A percentile compares a stretch with the other conserved stretches of the same genome.
These are phyloP conservation scores for Vachellia collinsii DNA, from an alignment of 306 rosid genomes.

Conservation along the genomic window DNA sequence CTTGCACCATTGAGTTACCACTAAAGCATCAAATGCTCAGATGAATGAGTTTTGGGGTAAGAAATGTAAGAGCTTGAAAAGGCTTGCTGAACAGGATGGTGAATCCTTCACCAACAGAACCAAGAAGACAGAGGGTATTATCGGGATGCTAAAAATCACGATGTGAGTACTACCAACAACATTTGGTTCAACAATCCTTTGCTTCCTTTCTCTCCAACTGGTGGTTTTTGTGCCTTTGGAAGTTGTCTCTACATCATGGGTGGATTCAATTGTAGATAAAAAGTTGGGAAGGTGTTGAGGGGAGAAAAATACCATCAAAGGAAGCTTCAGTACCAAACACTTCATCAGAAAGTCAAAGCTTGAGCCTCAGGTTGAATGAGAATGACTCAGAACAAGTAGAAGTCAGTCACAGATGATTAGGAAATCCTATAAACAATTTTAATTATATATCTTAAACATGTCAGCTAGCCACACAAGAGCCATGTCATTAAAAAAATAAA, in stretches of 20 bases:
- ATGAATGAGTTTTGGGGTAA: constrained; percentile 69
- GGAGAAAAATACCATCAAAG: constrained; percentile 52
- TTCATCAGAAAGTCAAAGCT: constrained; percentile 73
- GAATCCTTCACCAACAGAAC: constrained; percentile 56
- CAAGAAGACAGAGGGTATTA: constrained; percentile 75
- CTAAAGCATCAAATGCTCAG: neutral
- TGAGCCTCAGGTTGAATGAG: constrained; percentile 58
- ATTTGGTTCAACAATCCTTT: constrained; percentile 69
- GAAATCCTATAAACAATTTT: no score
- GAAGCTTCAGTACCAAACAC: constrained; percentile 60
- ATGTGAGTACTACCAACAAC: constrained; percentile 49
- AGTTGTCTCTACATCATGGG: constrained; percentile 67
- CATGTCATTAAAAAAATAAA: no score
- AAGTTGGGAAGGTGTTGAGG: constrained; percentile 56
- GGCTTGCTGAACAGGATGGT: constrained; percentile 63
- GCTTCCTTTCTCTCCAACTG: constrained; percentile 58
- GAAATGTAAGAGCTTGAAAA: constrained; percentile 70
- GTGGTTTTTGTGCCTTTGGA: constrained; percentile 73
- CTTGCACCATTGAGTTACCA: constrained; percentile 74
- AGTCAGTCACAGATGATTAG: constrained; percentile 41
- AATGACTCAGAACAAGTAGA: constrained; percentile 62
- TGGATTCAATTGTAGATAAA: constrained; percentile 65
- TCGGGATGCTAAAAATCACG: constrained; percentile 38
- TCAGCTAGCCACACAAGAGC: no score
- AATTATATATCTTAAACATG: no score